Evolutionary conservation across 345 rosid genomes (phyloP).

Genomic region (Brassica rapa): DNA sequence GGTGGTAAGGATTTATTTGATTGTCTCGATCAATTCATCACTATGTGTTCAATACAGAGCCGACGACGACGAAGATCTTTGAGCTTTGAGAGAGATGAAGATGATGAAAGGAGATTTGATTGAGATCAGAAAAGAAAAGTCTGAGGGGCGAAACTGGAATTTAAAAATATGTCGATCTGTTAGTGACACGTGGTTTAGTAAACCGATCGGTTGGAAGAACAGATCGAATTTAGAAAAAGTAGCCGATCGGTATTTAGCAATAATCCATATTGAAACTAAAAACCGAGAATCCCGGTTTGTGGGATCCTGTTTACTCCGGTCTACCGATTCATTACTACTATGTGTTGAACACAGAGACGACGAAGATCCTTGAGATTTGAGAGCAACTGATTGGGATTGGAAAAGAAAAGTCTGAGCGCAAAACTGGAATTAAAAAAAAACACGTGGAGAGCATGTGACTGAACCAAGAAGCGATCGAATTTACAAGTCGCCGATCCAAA

Average conservation of each 20-base stretch:
- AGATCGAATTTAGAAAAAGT: neutral
- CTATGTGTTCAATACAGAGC: conserved; percentile 21
- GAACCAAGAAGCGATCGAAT: neutral
- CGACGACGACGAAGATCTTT: conserved; percentile 11
- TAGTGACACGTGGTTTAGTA: conserved; percentile 18
- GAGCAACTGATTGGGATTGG: too few species aligned
- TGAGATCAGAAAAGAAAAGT: conserved; percentile 27
- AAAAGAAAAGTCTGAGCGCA: neutral
- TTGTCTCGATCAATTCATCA: conserved; percentile 8
- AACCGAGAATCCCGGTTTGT: neutral
- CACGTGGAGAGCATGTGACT: neutral
- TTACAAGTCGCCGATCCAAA: neutral
- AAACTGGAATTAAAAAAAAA: neutral
- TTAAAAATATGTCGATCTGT: neutral
- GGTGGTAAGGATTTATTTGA: neutral
- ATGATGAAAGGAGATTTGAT: neutral
- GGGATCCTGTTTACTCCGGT: neutral
- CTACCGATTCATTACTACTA: neutral
- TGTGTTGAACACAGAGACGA: too few species aligned
- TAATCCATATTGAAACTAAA: neutral
- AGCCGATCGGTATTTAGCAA: neutral
- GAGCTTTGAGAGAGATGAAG: conserved; percentile 1
- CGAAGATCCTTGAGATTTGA: too few species aligned
- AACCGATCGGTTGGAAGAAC: neutral
- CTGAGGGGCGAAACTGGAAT: conserved; percentile 23